Evolutionary conservation across 345 rosid species (phyloP).

Genomic region (Angophora floribunda): DNA sequence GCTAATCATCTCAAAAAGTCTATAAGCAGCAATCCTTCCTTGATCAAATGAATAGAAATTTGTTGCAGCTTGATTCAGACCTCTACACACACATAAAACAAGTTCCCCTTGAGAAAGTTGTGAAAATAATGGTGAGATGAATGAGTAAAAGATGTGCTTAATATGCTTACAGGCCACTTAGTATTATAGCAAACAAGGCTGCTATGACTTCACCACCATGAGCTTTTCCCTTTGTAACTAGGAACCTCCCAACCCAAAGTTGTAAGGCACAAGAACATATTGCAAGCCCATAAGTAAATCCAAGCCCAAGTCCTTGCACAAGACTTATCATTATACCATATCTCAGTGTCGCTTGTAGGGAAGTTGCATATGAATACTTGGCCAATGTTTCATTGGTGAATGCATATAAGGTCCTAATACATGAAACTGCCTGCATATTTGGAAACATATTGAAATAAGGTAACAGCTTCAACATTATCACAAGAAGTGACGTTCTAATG

Average conservation of each 20-base stretch:
- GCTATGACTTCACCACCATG: slow-evolving; percentile 90
- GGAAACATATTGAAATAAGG: not conserved
- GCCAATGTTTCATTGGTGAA: slow-evolving; percentile 98
- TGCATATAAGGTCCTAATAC: slow-evolving; percentile 82
- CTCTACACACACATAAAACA: slow-evolving; percentile 31
- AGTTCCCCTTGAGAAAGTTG: not conserved
- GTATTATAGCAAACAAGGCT: slow-evolving; percentile 84
- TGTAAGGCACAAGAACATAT: slow-evolving; percentile 96
- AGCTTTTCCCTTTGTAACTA: slow-evolving; percentile 44
- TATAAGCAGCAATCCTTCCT: slow-evolving; percentile 97
- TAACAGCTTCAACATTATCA: not conserved
- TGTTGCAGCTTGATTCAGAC: slow-evolving; percentile 98
- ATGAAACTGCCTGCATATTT: slow-evolving; percentile 83
- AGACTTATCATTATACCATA: slow-evolving; percentile 91
- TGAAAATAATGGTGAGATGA: not conserved
- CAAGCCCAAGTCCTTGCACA: slow-evolving; percentile 99
- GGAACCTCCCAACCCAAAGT: slow-evolving; percentile 90
- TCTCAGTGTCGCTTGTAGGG: slow-evolving; percentile 93
- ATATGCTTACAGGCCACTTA: slow-evolving; percentile 96
- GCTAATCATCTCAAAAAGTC: slow-evolving; percentile 98
- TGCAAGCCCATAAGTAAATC: slow-evolving; percentile 97
- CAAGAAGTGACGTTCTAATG: not conserved
- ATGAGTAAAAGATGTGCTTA: not conserved
- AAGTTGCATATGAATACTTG: slow-evolving; percentile 93
- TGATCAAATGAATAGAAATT: slow-evolving; percentile 98